phyloP scores from a whole-genome alignment of 106 monocot species.

The Dendrobium catenatum region DNA sequence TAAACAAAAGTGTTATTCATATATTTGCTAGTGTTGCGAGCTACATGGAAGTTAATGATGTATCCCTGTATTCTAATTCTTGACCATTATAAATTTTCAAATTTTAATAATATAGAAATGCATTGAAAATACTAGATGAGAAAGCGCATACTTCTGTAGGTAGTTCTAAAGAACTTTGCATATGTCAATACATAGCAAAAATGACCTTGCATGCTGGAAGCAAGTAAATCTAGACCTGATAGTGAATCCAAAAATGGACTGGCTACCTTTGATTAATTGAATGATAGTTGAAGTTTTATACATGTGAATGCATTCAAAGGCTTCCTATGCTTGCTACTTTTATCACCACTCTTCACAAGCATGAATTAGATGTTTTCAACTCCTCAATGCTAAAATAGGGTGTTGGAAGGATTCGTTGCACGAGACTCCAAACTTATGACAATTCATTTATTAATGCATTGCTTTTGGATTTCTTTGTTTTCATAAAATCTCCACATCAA shows the following conservation, averaged over 20 bases:
- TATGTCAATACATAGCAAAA: neutral
- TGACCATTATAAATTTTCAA: neutral
- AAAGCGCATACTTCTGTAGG: neutral
- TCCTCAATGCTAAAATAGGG: neutral
- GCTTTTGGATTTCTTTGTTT: neutral
- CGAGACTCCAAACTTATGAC: neutral
- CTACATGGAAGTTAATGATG: neutral
- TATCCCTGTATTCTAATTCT: neutral
- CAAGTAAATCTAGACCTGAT: neutral
- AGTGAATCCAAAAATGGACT: neutral
- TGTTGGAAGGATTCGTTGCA: slow-evolving; percentile 2
- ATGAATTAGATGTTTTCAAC: slow-evolving; percentile 1
- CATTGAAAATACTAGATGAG: neutral
- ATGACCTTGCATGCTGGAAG: neutral
- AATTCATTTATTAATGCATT: neutral
- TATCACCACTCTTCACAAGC: neutral
- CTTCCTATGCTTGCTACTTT: neutral
- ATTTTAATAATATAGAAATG: neutral
- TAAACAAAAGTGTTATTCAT: neutral
- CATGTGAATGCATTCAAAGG: neutral
- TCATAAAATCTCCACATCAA: neutral
- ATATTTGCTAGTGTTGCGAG: neutral
- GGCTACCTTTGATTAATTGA: neutral
- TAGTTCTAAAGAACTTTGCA: neutral
- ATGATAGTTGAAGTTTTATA: neutral